phyloP scores from a whole-genome alignment of 768 basidiomycete species.

The Boletus insuetus region DNA sequence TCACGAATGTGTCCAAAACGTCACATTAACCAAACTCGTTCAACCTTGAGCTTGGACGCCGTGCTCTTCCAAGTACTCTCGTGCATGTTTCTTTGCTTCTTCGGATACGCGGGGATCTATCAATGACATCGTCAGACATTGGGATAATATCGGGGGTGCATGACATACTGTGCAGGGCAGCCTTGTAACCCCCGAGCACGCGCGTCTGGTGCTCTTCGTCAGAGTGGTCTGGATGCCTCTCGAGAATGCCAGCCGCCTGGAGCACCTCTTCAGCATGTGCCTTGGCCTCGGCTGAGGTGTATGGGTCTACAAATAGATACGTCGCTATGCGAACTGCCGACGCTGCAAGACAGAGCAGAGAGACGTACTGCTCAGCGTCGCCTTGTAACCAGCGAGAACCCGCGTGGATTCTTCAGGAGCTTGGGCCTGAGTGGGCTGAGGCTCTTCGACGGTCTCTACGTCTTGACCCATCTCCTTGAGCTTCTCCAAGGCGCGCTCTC shows the following conservation, averaged over 20 bases:
- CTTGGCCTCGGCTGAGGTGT: conserved; percentile 50
- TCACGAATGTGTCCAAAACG: background rate
- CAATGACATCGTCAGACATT: background rate
- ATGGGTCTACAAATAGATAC: conserved; percentile 30
- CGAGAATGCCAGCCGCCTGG: conserved; percentile 40
- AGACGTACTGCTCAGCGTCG: conserved; percentile 42
- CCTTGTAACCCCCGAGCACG: conserved; percentile 56
- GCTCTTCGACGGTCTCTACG: conserved; percentile 1
- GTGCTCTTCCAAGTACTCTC: conserved; percentile 36
- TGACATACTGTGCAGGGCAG: conserved; percentile 47
- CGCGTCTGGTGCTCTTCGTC: conserved; percentile 43
- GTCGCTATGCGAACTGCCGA: too few species aligned
- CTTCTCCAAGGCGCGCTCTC: conserved; percentile 43
- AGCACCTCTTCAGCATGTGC: conserved; percentile 53
- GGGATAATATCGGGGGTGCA: too few species aligned
- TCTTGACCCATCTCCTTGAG: conserved; percentile 41
- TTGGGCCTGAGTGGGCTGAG: too few species aligned
- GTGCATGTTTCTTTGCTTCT: conserved; percentile 49
- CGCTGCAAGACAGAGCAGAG: background rate
- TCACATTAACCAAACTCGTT: background rate
- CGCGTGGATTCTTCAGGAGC: conserved; percentile 9
- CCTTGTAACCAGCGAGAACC: conserved; percentile 48
- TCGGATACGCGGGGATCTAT: conserved; percentile 46
- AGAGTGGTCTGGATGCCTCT: conserved; percentile 26
- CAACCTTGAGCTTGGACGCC: conserved; percentile 19